Conservation (phyloP, 2,329 filamentous ascomycete species). For the Hypoxylon sp. region DNA sequence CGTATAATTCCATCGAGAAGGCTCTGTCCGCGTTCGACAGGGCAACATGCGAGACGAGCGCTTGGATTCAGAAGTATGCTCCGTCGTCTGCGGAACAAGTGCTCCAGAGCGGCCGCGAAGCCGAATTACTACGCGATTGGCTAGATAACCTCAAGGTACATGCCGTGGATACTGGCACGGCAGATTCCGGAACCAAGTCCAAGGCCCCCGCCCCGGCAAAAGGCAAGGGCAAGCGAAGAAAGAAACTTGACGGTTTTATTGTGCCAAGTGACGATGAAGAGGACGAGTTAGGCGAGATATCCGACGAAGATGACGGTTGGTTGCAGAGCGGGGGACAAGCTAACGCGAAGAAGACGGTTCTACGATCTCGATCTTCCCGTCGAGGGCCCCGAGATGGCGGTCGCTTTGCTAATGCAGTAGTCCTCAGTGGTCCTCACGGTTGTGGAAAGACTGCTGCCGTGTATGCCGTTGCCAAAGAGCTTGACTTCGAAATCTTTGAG, state of each 20-base stretch:
- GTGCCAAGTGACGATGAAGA: conserved; percentile 83
- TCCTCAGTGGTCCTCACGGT: conserved; percentile 90
- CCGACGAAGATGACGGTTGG: conserved; percentile 70
- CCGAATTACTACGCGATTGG: conserved; percentile 83
- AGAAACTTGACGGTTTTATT: conserved; percentile 85
- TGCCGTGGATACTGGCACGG: conserved; percentile 76
- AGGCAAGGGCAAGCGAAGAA: conserved; percentile 79
- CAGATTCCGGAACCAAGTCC: conserved; percentile 54
- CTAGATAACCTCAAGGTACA: conserved; percentile 81
- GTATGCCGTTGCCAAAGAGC: conserved; percentile 90
- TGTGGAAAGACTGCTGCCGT: conserved; percentile 95
- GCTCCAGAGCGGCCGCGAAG: conserved; percentile 81
- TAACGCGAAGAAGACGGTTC: conserved; percentile 66
- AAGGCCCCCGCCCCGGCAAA: conserved; percentile 56
- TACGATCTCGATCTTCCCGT: conserved; percentile 58
- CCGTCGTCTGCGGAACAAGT: conserved; percentile 79
- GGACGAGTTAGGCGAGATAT: conserved; percentile 77
- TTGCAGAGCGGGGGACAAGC: conserved; percentile 56
- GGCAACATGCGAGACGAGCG: conserved; percentile 77
- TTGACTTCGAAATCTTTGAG: conserved; percentile 95
- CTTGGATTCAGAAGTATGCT: conserved; percentile 90
- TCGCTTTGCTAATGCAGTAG: conserved; percentile 79
- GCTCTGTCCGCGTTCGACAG: conserved; percentile 84
- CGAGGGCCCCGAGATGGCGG: conserved; percentile 58
- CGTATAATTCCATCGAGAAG: conserved; percentile 72